Evolutionary conservation across 306 rosid species (phyloP).

Genomic region (Gastrolobium villosum): DNA sequence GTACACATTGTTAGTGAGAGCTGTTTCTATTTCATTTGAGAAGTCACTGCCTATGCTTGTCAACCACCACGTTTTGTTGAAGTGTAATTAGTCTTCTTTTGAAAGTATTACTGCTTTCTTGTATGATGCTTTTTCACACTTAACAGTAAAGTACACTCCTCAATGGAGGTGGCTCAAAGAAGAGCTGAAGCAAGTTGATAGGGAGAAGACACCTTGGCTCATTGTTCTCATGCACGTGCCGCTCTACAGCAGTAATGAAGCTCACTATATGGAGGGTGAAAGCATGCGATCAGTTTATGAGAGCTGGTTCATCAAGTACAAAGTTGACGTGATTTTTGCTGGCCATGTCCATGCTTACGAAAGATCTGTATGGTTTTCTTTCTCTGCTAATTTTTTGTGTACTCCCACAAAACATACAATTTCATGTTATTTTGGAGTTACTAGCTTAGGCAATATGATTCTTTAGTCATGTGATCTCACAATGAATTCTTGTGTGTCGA

Average conservation of each 20-base stretch:
- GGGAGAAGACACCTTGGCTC: slow-evolving; percentile 97
- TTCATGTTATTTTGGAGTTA: slow-evolving; percentile 37
- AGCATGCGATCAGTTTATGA: slow-evolving; percentile 87
- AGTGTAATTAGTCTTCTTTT: slow-evolving; percentile 38
- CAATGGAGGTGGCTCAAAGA: slow-evolving; percentile 78
- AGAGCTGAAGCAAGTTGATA: slow-evolving; percentile 79
- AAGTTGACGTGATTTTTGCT: slow-evolving; percentile 89
- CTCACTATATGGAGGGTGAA: slow-evolving; percentile 96
- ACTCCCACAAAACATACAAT: slow-evolving; percentile 1
- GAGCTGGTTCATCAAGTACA: slow-evolving; percentile 83
- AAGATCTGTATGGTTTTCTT: slow-evolving; percentile 81
- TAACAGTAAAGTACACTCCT: slow-evolving; percentile 92
- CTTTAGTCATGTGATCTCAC: slow-evolving; percentile 37
- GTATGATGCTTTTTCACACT: not conserved
- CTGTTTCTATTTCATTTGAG: slow-evolving; percentile 31
- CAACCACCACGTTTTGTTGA: slow-evolving; percentile 28
- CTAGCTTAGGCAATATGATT: slow-evolving; percentile 26
- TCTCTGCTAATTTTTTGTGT: slow-evolving; percentile 31
- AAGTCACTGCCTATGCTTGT: slow-evolving; percentile 5
- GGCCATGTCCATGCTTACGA: slow-evolving; percentile 99
- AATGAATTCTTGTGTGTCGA: slow-evolving; percentile 31
- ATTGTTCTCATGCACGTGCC: slow-evolving; percentile 95
- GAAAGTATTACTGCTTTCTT: slow-evolving; percentile 11
- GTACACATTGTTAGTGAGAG: slow-evolving; percentile 18
- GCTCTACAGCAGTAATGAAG: slow-evolving; percentile 81